Evolutionary conservation across 2,329 filamentous ascomycete genomes (phyloP).

Genomic region (Ascochyta clinopodiicola): DNA sequence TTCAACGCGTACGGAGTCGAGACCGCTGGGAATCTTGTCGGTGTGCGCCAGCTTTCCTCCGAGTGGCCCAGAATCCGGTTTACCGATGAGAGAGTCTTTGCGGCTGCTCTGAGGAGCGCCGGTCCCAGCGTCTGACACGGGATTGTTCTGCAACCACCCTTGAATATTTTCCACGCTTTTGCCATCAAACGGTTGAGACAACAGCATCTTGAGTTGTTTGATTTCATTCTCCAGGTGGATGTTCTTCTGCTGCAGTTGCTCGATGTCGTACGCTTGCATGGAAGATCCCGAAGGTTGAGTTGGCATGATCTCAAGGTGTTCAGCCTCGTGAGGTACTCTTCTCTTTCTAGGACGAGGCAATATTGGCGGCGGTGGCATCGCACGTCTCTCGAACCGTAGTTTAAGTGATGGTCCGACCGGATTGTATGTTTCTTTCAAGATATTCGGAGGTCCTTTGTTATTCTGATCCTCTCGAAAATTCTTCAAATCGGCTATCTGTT

Average conservation of each 20-base stretch:
- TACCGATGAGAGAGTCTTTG: background rate
- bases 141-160: background rate
- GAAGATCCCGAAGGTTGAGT: background rate
- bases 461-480: conserved; percentile 1
- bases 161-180: background rate
- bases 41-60: conserved; percentile 1
- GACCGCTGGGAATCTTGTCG: conserved; percentile 4
- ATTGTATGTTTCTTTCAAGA: background rate
- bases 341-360: background rate
- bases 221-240: background rate
- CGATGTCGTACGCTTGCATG: background rate
- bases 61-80: background rate
- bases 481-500: background rate
- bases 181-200: background rate
- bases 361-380: background rate
- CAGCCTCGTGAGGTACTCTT: background rate
- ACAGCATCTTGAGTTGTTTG: background rate
- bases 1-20: background rate
- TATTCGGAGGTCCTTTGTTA: background rate
- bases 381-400: background rate
- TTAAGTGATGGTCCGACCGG: background rate
- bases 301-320: background rate
- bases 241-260: background rate
- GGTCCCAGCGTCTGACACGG: background rate
- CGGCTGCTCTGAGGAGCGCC: background rate